Evolutionary conservation across 2,329 filamentous ascomycete genomes (phyloP), one percentile per base, ranked within the genome.

Genomic region (Aspergillus calidoustus): DNA sequence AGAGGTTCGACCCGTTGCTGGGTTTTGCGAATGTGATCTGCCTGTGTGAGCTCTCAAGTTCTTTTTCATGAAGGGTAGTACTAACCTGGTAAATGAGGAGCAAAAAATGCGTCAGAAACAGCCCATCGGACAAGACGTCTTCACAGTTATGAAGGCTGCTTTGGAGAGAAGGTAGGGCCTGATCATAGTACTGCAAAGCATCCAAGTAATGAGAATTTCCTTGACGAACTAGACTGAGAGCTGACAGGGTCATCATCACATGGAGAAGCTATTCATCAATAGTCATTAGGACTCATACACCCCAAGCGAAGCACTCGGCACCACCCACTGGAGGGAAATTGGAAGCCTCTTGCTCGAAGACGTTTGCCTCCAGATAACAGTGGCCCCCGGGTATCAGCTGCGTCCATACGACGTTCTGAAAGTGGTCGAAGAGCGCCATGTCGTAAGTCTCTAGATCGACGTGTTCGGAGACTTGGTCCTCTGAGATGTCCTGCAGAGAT

Each of bases 231-330:
- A 85, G 75, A 66, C 82, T 84, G 48, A 86, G 77, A 19, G 83
- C 83, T 25, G 83, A 83, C n/a, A 87, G 72, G 4, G 84, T 84
- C 76, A 85, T 84, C 64, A 87, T 85, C 7, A 85, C 84, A 68
- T 86, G 82, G 53, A 83, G 81, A 57, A 87, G 78, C 83, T 85
- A 55, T 48, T 48, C 54, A 23, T n/a, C 7, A 47, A 53, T 53
- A 58, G 49, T 57, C 53, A 64, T 57, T 52, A 60, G 54, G 30
- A 64, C 52, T 52, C 43, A 60, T 49, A 23, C 51, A 62, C 28
- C 48, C 50, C 60, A 53, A 51, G 48, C 19, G 54, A 31, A 31
- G 15, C 55, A 57, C 17, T 46, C 19, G 46, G 50, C 7, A 56
- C 38, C 41, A 79, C 82, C 70, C 74, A 85, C 83, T 34, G 84